Evolutionary conservation across 176 grass and related monocot species (phyloP).

Genomic region (Aegilops umbellulata): DNA sequence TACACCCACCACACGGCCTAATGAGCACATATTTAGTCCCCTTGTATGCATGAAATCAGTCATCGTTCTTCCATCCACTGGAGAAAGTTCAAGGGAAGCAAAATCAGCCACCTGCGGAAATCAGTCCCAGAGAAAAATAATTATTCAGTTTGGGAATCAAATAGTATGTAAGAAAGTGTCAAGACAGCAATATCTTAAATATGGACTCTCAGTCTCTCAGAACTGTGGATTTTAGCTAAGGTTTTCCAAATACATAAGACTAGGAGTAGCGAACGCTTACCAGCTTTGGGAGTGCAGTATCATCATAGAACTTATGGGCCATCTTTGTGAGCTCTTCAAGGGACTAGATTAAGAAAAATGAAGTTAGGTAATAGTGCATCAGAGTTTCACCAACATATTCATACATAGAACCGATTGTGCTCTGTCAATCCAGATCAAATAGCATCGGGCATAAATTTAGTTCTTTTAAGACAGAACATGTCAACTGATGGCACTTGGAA

Average conservation of each 20-base stretch:
- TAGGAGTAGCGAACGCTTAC: constrained; percentile 40
- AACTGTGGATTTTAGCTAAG: constrained; percentile 1
- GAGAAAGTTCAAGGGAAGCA: constrained; percentile 98
- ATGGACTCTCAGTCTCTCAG: not conserved
- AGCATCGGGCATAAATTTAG: constrained; percentile 15
- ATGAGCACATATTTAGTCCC: constrained; percentile 89
- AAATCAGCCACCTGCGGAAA: constrained; percentile 88
- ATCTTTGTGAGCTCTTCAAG: constrained; percentile 82
- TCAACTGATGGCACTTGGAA: constrained; percentile 10
- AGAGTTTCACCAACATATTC: constrained; percentile 22
- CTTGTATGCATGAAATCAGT: constrained; percentile 99
- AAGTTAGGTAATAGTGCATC: constrained; percentile 25
- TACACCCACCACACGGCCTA: constrained; percentile 77
- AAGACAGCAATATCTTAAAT: constrained; percentile 9
- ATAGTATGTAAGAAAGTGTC: constrained; percentile 18
- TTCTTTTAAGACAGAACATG: not conserved
- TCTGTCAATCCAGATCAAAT: constrained; percentile 19
- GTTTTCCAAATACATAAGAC: constrained; percentile 12
- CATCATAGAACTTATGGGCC: constrained; percentile 88
- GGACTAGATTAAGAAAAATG: constrained; percentile 54
- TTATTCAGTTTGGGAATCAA: not conserved
- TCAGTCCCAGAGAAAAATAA: constrained; percentile 16
- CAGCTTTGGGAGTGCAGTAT: constrained; percentile 93
- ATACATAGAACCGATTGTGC: not conserved
- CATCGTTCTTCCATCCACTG: constrained; percentile 97